Conservation (phyloP, 768 basidiomycete species). For the Mrakia gelida region DNA sequence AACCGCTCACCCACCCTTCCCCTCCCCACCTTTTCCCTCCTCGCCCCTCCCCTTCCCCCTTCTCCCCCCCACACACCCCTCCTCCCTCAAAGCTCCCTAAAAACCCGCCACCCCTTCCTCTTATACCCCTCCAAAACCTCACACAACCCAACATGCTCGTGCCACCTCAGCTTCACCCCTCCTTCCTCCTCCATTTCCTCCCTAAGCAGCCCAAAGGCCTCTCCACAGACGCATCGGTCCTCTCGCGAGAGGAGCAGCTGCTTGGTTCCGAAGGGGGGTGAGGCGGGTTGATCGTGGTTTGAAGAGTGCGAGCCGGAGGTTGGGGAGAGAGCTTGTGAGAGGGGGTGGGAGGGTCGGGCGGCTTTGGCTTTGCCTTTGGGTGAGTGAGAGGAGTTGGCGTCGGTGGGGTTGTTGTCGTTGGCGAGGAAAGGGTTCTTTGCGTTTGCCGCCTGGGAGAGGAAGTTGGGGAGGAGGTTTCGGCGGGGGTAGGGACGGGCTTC, state of each 20-base stretch:
- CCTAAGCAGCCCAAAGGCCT: neutral
- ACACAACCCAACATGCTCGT: neutral
- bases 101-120: conserved; percentile 2
- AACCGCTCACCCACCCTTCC: neutral
- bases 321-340: neutral
- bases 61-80: neutral
- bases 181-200: neutral
- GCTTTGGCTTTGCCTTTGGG: neutral
- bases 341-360: neutral
- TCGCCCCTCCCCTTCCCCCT: neutral
- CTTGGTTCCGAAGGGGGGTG: neutral
- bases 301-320: neutral
- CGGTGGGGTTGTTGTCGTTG: no score
- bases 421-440: conserved; percentile 5
- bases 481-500: conserved; percentile 13
- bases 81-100: neutral
- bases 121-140: neutral
- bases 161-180: neutral
- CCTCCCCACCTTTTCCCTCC: neutral
- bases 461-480: conserved; percentile 17
- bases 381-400: neutral
- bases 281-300: neutral
- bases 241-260: neutral
- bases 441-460: neutral
- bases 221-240: neutral